Evolutionary conservation across 495 filamentous ascomycete species (phyloP).

Genomic region (Thermochaetoides thermophila): DNA sequence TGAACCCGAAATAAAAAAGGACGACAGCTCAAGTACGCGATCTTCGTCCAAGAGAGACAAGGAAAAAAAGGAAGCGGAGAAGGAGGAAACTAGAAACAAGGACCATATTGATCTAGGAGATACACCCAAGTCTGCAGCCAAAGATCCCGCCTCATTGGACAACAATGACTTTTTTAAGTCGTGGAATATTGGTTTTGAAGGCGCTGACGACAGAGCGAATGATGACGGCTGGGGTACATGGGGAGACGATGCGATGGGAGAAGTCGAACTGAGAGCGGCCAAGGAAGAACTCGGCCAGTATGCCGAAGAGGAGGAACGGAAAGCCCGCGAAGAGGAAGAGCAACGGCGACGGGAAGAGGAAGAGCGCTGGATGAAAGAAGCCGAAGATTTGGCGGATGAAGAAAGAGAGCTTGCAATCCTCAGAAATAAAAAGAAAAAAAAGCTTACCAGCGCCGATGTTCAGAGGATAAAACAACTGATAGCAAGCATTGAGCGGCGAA

Average conservation of each 20-base stretch:
- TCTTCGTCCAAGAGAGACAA: constrained; percentile 7
- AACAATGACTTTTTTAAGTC: constrained; percentile 24
- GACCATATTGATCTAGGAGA: constrained; percentile 23
- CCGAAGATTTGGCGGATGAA: constrained; percentile 24
- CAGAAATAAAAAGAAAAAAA: constrained; percentile 13
- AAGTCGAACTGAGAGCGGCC: constrained; percentile 22
- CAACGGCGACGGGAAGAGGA: constrained; percentile 20
- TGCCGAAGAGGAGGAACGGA: constrained; percentile 15
- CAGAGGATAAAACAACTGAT: constrained; percentile 23
- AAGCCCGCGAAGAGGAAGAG: constrained; percentile 11
- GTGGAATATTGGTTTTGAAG: constrained; percentile 16
- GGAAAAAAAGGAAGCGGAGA: constrained; percentile 20
- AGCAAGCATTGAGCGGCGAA: constrained; percentile 15
- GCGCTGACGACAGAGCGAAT: constrained; percentile 26
- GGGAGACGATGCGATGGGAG: too few species aligned
- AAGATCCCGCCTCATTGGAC: constrained; percentile 11
- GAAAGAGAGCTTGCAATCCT: constrained; percentile 22
- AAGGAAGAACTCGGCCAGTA: constrained; percentile 24
- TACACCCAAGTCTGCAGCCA: constrained; percentile 9
- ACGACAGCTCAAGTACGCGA: constrained; percentile 11
- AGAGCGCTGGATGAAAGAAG: constrained; percentile 19
- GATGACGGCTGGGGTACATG: too few species aligned
- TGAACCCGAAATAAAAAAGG: constrained; percentile 19
- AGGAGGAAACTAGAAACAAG: constrained; percentile 5
- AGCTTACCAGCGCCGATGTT: constrained; percentile 20